phyloP scores from a whole-genome alignment of 2,329 filamentous ascomycete species.

The Fusarium foetens region DNA sequence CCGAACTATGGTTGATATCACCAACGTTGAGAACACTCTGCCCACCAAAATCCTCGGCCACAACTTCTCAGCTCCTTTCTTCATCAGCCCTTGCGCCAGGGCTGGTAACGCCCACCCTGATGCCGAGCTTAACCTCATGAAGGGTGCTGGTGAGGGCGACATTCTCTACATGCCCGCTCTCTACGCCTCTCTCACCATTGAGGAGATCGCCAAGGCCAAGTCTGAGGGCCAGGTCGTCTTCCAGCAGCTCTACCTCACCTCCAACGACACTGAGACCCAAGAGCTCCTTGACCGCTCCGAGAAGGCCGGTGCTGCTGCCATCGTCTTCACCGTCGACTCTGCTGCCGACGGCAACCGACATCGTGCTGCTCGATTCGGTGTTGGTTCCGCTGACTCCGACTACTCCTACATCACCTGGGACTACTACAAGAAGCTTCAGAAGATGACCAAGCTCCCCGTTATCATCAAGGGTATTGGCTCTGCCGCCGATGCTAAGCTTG shows the following conservation, averaged over 20 bases:
- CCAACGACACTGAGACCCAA: constrained; percentile 49
- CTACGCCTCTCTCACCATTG: constrained; percentile 48
- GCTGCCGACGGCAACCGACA: constrained; percentile 54
- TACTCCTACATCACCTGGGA: constrained; percentile 49
- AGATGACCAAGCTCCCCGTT: constrained; percentile 52
- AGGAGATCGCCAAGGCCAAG: constrained; percentile 53
- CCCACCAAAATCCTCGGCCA: constrained; percentile 61
- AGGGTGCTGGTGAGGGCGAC: constrained; percentile 58
- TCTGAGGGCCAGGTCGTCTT: constrained; percentile 52
- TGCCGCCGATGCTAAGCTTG: constrained; percentile 50
- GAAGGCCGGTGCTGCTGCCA: constrained; percentile 49
- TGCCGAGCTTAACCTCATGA: constrained; percentile 61
- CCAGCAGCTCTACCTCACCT: constrained; percentile 48
- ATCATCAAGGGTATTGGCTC: constrained; percentile 55
- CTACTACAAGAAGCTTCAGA: constrained; percentile 50
- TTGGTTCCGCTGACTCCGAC: constrained; percentile 49
- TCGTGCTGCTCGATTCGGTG: constrained; percentile 53
- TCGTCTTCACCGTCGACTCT: constrained; percentile 55
- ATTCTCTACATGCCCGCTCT: constrained; percentile 62
- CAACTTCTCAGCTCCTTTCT: constrained; percentile 65
- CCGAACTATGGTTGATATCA: constrained; percentile 62
- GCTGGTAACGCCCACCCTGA: constrained; percentile 57
- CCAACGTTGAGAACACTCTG: constrained; percentile 53
- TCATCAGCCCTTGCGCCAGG: constrained; percentile 61
- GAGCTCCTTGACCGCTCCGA: constrained; percentile 47